Evolutionary conservation across 2,329 filamentous ascomycete species (phyloP).

Genomic region (Sphaerulina populicola): DNA sequence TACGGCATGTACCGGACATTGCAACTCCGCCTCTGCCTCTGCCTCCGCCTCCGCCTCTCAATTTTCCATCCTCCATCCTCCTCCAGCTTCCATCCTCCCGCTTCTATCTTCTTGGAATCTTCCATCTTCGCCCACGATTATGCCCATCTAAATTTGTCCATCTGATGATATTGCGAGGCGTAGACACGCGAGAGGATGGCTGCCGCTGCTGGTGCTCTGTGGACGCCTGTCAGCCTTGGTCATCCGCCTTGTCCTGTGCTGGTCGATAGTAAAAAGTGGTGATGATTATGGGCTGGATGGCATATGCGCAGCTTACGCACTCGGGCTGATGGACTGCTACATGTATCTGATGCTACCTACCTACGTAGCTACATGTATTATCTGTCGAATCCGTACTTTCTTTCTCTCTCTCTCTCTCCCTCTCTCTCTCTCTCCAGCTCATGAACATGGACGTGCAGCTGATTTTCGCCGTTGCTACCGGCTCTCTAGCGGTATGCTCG

Average conservation of each 20-base stretch:
- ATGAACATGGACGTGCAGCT: slow-evolving; percentile 3
- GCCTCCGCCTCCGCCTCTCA: slow-evolving; percentile 3
- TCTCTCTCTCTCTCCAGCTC: neutral
- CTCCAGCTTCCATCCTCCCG: neutral
- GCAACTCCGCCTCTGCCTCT: slow-evolving; percentile 3
- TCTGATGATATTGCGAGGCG: slow-evolving; percentile 2
- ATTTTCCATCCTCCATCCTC: neutral
- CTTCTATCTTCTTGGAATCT: neutral
- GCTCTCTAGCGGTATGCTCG: slow-evolving; percentile 2
- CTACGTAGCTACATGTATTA: no score
- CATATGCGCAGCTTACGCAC: no score
- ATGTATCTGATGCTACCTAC: neutral
- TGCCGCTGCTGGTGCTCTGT: neutral
- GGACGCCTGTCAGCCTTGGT: slow-evolving; percentile 4
- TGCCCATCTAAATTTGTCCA: slow-evolving; percentile 1
- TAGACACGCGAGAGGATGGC: slow-evolving; percentile 7
- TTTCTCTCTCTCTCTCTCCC: neutral
- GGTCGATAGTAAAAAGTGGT: neutral
- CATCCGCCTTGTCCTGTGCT: neutral
- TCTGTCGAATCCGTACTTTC: neutral
- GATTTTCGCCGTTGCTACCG: slow-evolving; percentile 5
- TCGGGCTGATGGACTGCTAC: no score
- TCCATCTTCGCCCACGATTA: neutral
- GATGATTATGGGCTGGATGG: neutral
- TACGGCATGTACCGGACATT: neutral